Conservation (phyloP, 371 early-diverging fungal genomes). For the Mortierella sp. region DNA sequence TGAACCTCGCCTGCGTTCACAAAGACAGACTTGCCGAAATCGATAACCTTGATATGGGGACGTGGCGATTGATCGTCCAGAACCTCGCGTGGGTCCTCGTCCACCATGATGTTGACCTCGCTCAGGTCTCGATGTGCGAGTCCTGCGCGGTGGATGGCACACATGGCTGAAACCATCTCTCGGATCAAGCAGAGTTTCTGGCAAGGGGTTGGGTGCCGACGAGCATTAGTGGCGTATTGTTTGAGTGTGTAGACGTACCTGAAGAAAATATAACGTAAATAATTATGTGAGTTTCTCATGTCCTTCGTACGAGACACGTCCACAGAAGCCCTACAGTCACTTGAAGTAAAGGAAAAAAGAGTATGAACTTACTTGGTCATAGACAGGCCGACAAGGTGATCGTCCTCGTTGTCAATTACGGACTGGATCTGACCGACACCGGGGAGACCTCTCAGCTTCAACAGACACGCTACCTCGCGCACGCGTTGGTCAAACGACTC, state of each 20-base stretch:
- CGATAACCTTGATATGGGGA: conserved; percentile 68
- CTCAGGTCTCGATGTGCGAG: conserved; percentile 75
- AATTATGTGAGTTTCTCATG: background rate
- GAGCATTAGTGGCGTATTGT: conserved; percentile 67
- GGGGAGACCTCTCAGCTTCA: conserved; percentile 37
- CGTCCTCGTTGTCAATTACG: conserved; percentile 47
- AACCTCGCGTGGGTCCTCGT: conserved; percentile 60
- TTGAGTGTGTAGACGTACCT: conserved; percentile 72
- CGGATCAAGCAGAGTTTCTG: conserved; percentile 71
- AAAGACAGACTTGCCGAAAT: conserved; percentile 74
- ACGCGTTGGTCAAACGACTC: conserved; percentile 57
- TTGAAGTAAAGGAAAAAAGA: background rate
- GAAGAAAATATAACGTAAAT: background rate
- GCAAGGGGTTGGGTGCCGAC: conserved; percentile 65
- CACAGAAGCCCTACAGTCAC: background rate
- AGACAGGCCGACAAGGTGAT: conserved; percentile 49
- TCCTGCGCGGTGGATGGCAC: conserved; percentile 66
- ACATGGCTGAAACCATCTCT: conserved; percentile 69
- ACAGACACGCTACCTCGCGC: conserved; percentile 53
- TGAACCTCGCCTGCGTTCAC: conserved; percentile 58
- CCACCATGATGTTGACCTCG: conserved; percentile 78
- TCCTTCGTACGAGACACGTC: no score
- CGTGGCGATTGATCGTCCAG: conserved; percentile 63
- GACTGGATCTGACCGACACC: conserved; percentile 57
- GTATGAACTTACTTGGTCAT: conserved; percentile 55